Conservation (phyloP, 2,329 filamentous ascomycete species). For the Neurospora crassa region DNA sequence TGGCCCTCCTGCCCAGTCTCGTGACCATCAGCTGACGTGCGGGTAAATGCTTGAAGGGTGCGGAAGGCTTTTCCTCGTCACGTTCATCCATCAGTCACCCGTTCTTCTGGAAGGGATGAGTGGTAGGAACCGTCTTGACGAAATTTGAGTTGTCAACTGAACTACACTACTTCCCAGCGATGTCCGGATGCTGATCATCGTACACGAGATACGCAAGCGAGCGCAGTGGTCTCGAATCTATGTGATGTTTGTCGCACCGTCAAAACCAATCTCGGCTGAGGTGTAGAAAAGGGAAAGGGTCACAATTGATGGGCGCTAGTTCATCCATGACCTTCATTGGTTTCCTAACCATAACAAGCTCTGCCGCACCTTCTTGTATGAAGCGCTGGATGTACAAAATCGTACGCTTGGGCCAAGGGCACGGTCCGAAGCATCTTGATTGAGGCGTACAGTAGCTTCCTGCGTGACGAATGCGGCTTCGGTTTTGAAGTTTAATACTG, state of each 20-base stretch:
- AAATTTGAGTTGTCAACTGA: not conserved
- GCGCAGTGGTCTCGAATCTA: not conserved
- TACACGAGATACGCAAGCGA: not conserved
- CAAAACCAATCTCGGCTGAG: not conserved
- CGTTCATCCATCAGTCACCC: not conserved
- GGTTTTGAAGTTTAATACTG: not conserved
- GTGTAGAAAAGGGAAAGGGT: not conserved
- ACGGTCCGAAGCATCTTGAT: not conserved
- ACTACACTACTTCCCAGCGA: not conserved
- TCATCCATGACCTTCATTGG: not conserved
- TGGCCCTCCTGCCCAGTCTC: constrained; percentile 6
- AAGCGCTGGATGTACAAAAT: not conserved
- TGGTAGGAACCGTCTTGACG: not conserved
- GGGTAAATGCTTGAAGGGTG: constrained; percentile 8
- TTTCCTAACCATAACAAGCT: not conserved
- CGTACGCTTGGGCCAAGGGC: not conserved
- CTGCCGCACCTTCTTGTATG: not conserved
- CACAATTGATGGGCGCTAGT: not conserved
- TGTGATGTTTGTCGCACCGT: not conserved
- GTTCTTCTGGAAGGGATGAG: not conserved
- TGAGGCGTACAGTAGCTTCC: not conserved
- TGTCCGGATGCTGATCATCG: not conserved
- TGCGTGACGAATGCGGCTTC: not conserved
- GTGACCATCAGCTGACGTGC: constrained; percentile 15
- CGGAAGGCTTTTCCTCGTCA: not conserved